Evolutionary conservation across 495 filamentous ascomycete genomes (phyloP), one percentile per base, ranked within the genome.

Genomic region (Diplogelasinospora grovesii): DNA sequence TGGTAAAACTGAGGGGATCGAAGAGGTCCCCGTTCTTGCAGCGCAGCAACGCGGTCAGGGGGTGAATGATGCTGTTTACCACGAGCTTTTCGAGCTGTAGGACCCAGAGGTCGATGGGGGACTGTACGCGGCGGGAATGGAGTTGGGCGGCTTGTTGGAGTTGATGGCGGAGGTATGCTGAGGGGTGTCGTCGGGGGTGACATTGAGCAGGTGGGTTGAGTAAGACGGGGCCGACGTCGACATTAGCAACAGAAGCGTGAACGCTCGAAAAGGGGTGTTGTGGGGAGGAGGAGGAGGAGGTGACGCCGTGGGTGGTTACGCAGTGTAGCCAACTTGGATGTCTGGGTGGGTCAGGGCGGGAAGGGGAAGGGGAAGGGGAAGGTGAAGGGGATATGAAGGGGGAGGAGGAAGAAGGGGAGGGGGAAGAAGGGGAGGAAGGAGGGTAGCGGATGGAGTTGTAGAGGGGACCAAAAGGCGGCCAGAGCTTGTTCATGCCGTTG

Each of bases 61-160:
- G 85, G 52, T 89, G 85, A 35, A 95, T 77, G 32, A 89, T 65
- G 28, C 74, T 69, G 54, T 90, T 89, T 41, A 88, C 69, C 4
- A 82, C 83, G 3, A 94, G 67, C 53, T 90, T 67, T 34, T 62
- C 56, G 1, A 67, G 54, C 43, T 67, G 63, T 27, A 78, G 51
- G 3, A 66, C 56, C 48, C 79, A 69, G 15, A 84, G n/a, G n/a
- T n/a, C n/a, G n/a, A n/a, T n/a, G n/a, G n/a, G n/a, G n/a, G n/a
- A n/a, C n/a, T n/a, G n/a, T n/a, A n/a, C n/a, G n/a, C n/a, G n/a
- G n/a, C n/a, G n/a, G n/a, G 61, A 25, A 79, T 73, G 4, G 59
- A 8, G 59, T n/a, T n/a, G n/a, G n/a, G n/a, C n/a, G n/a, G n/a
- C n/a, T n/a, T n/a, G n/a, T n/a, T n/a, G n/a, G 61, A 2, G 67